phyloP scores from a whole-genome alignment of 2,329 filamentous ascomycete genomes.

The Fusarium sulawesiense region DNA sequence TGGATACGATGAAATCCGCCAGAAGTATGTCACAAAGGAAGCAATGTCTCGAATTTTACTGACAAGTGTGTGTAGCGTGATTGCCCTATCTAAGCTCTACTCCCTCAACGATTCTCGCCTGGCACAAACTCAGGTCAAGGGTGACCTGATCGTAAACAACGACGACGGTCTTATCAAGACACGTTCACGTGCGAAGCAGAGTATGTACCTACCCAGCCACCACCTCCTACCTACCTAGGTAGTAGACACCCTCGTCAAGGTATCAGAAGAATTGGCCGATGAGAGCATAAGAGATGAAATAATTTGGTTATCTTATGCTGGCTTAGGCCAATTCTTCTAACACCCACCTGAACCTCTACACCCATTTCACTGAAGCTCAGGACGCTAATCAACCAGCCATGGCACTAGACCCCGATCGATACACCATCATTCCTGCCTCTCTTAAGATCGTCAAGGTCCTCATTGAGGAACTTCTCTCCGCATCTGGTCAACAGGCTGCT shows the following conservation, averaged over 20 bases:
- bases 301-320: too few relatives aligned
- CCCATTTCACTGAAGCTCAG: constrained; percentile 32
- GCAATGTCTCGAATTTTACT: constrained; percentile 34
- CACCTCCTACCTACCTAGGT: too few relatives aligned
- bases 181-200: constrained; percentile 86
- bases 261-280: too few relatives aligned
- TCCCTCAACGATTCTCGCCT: constrained; percentile 85
- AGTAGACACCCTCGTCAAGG: too few relatives aligned
- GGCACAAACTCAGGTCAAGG: constrained; percentile 84
- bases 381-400: constrained; percentile 44
- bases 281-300: too few relatives aligned
- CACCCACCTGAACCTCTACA: background rate
- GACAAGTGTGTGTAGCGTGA: constrained; percentile 70
- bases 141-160: constrained; percentile 84
- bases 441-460: constrained; percentile 97
- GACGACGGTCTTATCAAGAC: constrained; percentile 89
- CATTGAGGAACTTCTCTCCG: constrained; percentile 88
- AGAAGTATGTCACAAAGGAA: constrained; percentile 74
- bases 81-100: constrained; percentile 92
- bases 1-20: constrained; percentile 96
- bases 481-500: constrained; percentile 73
- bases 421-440: constrained; percentile 85
- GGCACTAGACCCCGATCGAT: constrained; percentile 81
- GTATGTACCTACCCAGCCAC: constrained; percentile 57
- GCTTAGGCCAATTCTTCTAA: too few relatives aligned